Evolutionary conservation across 2,329 filamentous ascomycete genomes (phyloP).

Genomic region (Dactylellina drechsleri): DNA sequence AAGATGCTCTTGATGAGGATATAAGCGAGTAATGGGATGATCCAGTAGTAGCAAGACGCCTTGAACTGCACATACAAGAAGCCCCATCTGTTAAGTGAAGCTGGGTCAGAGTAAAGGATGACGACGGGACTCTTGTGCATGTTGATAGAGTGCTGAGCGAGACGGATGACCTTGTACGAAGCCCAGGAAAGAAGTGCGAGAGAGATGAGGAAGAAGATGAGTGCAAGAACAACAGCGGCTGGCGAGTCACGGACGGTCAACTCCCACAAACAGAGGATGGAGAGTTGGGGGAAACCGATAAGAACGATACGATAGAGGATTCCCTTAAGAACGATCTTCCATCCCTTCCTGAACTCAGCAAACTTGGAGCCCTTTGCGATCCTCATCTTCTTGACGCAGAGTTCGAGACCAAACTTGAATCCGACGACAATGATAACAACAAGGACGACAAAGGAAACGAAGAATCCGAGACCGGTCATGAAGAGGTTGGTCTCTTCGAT

Average conservation of each 20-base stretch:
- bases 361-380: conserved; percentile 84
- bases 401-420: conserved; percentile 84
- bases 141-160: conserved; percentile 84
- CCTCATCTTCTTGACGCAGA: conserved; percentile 76
- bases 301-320: conserved; percentile 90
- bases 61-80: conserved; percentile 98
- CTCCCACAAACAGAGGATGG: conserved; percentile 91
- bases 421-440: conserved; percentile 76
- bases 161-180: conserved; percentile 85
- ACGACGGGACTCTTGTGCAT: conserved; percentile 98
- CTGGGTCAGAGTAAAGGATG: conserved; percentile 95
- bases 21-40: conserved; percentile 81
- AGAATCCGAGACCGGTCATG: conserved; percentile 89
- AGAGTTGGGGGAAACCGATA: conserved; percentile 91
- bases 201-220: conserved; percentile 88
- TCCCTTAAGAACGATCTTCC: conserved; percentile 90
- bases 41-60: conserved; percentile 94
- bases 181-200: conserved; percentile 82
- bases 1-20: conserved; percentile 89
- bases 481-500: conserved; percentile 95
- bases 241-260: conserved; percentile 85
- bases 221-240: conserved; percentile 84
- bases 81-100: conserved; percentile 95
- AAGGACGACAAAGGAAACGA: conserved; percentile 81
- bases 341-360: conserved; percentile 91